A percentile compares a stretch with the other conserved stretches of the same genome.
phyloP scores from a whole-genome alignment of 2,329 filamentous ascomycete species.

The Celoporthe dispersa region DNA sequence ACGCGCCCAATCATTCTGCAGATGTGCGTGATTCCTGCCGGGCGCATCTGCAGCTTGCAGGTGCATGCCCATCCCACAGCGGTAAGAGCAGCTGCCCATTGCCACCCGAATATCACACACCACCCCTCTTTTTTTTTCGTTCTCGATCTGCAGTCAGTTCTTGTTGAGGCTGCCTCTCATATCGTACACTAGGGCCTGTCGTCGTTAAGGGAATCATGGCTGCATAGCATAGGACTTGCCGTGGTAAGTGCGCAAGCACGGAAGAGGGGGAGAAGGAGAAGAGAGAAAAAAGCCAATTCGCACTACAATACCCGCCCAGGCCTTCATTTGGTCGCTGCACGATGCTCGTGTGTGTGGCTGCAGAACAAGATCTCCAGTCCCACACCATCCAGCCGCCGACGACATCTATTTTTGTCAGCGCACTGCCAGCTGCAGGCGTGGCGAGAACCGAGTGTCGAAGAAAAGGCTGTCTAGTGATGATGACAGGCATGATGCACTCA shows the following conservation, averaged over 20 bases:
- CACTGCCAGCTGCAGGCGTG: neutral
- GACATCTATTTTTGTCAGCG: neutral
- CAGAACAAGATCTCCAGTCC: neutral
- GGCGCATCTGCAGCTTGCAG: conserved; percentile 27
- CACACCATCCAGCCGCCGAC: neutral
- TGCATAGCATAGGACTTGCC: neutral
- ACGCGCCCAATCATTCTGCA: conserved; percentile 24
- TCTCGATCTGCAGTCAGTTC: neutral
- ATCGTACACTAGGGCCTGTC: too few species aligned
- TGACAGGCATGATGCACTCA: neutral
- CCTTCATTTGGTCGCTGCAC: too few species aligned
- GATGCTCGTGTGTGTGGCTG: neutral
- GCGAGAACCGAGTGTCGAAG: neutral
- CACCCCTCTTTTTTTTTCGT: neutral
- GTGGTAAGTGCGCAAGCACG: neutral
- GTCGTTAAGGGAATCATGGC: neutral
- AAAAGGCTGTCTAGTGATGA: neutral
- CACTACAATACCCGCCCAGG: too few species aligned
- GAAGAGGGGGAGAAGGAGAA: too few species aligned
- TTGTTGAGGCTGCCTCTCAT: neutral
- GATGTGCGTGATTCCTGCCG: conserved; percentile 21
- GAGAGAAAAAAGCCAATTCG: neutral
- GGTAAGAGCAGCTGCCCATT: conserved; percentile 17
- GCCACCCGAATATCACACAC: conserved; percentile 3
- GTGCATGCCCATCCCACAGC: conserved; percentile 16